A percentile compares a stretch with the other conserved stretches of the same genome.
Conservation (phyloP, 1,284 basidiomycete species). For the Tylopilus sp. region DNA sequence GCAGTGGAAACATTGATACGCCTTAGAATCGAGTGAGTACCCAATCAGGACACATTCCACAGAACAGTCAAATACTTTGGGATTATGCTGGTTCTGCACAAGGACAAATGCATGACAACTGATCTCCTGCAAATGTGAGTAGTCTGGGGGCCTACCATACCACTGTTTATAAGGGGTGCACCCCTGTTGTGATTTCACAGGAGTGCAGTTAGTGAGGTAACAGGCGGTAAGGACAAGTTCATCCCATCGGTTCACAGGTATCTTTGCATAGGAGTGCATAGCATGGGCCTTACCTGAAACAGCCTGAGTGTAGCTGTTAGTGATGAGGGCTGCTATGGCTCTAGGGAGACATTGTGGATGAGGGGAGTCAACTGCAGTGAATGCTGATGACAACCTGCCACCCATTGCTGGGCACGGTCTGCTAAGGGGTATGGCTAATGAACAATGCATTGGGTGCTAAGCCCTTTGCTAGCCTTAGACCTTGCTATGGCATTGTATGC, state of each 20-base stretch:
- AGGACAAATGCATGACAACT: not conserved
- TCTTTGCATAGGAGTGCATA: not conserved
- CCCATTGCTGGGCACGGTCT: too few species aligned
- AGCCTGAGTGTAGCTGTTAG: too few species aligned
- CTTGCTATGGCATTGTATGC: too few species aligned
- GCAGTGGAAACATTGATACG: not conserved
- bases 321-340: too few species aligned
- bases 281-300: not conserved
- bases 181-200: not conserved
- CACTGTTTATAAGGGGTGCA: too few species aligned
- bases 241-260: not conserved
- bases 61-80: not conserved
- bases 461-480: too few species aligned
- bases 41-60: too few species aligned
- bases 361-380: too few species aligned
- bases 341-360: too few species aligned
- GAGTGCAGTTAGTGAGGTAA: not conserved
- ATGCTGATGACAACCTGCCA: too few species aligned
- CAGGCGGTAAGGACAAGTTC: not conserved
- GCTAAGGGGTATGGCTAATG: too few species aligned
- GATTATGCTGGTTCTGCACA: constrained; percentile 10
- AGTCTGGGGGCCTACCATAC: not conserved
- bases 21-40: constrained; percentile 5
- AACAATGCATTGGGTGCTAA: too few species aligned
- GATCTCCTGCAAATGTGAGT: constrained; percentile 7